phyloP scores from a whole-genome alignment of 257 asterid genomes.

The Plantago ovata region DNA sequence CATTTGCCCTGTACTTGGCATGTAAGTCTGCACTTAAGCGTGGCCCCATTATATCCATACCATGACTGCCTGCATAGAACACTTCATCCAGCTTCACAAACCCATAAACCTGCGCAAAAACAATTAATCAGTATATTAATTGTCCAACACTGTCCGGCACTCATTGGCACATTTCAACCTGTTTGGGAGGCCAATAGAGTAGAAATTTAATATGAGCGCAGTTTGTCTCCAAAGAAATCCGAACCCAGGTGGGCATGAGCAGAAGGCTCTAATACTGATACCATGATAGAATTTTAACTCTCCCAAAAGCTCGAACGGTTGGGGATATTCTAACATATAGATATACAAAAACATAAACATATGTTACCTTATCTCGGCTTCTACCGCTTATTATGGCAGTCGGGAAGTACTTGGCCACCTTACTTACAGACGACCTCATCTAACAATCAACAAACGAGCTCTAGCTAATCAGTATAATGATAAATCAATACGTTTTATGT shows the following conservation, averaged over 20 bases:
- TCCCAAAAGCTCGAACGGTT: too few species aligned
- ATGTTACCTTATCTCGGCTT: conserved; percentile 67
- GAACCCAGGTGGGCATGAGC: too few species aligned
- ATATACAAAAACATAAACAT: not conserved
- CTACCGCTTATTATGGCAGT: conserved; percentile 88
- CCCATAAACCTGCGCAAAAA: conserved; percentile 47
- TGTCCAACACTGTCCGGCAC: too few species aligned
- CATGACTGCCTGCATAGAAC: conserved; percentile 95
- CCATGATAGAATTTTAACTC: too few species aligned
- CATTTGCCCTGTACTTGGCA: conserved; percentile 39
- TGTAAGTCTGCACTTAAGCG: conserved; percentile 11
- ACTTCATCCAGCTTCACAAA: conserved; percentile 76
- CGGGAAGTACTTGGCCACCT: conserved; percentile 64
- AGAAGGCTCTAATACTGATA: too few species aligned
- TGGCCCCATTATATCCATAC: conserved; percentile 93
- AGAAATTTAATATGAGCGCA: too few species aligned
- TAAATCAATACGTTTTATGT: too few species aligned
- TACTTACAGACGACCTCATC: conserved; percentile 72
- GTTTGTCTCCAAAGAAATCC: too few species aligned
- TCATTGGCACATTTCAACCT: too few species aligned
- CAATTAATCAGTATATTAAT: not conserved
- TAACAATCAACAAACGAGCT: conserved; percentile 6
- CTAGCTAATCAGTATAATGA: too few species aligned
- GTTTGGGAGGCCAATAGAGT: too few species aligned
- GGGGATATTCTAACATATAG: too few species aligned